phyloP scores from a whole-genome alignment of 371 early-diverging fungal genomes.

The Choanephora cucurbitarum region DNA sequence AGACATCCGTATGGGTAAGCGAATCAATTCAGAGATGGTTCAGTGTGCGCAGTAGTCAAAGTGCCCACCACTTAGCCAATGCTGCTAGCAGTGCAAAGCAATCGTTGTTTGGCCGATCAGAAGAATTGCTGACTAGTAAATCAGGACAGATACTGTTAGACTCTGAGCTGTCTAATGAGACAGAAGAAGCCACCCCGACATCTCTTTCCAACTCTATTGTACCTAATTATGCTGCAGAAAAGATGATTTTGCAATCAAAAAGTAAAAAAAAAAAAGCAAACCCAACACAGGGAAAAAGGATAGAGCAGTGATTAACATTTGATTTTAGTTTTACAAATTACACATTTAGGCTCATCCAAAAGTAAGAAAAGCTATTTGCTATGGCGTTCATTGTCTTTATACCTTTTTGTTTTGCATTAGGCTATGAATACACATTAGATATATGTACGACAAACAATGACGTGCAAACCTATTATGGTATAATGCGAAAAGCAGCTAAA shows the following conservation, averaged over 20 bases:
- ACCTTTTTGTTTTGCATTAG: conserved; percentile 2
- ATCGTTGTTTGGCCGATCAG: background rate
- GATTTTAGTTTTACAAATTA: conserved; percentile 18
- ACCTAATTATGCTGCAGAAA: conserved; percentile 1
- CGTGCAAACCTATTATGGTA: conserved; percentile 12
- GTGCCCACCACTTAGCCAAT: background rate
- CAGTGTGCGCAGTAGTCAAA: conserved; percentile 1
- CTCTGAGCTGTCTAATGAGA: conserved; percentile 13
- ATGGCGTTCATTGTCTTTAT: too few species aligned
- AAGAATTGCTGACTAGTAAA: background rate
- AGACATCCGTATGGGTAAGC: conserved; percentile 23
- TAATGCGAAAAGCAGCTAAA: conserved; percentile 15
- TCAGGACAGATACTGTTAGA: background rate
- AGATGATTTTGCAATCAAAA: conserved; percentile 13
- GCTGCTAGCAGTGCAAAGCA: background rate
- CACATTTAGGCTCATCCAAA: conserved; percentile 16
- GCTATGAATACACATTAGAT: conserved; percentile 10
- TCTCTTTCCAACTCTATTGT: background rate
- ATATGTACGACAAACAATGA: conserved; percentile 12
- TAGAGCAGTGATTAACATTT: background rate
- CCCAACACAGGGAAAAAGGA: too few species aligned
- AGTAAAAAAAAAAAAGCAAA: conserved; percentile 8
- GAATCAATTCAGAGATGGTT: conserved; percentile 20
- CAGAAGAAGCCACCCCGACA: background rate
- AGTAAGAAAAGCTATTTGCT: conserved; percentile 19